Evolutionary conservation across 805 yeast species (phyloP).

Genomic region (Pichia nanzhaoensis): DNA sequence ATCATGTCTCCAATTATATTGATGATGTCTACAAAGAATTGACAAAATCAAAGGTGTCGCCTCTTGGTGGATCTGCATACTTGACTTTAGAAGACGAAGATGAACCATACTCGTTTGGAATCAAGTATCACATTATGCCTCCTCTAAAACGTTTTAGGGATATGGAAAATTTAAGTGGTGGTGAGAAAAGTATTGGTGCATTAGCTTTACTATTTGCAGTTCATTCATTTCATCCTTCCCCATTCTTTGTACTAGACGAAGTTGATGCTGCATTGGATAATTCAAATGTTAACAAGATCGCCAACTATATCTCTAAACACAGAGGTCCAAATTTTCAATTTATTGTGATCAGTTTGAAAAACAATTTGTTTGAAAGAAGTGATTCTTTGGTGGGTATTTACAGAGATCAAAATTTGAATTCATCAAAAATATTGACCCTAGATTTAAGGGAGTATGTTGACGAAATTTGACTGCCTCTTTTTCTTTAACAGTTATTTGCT

Average conservation of each 20-base stretch:
- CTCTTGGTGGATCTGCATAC: slow-evolving; percentile 91
- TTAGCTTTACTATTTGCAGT: slow-evolving; percentile 85
- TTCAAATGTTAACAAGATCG: slow-evolving; percentile 77
- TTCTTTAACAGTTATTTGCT: neutral
- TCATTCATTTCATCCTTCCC: slow-evolving; percentile 87
- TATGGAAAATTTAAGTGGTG: slow-evolving; percentile 90
- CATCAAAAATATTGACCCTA: slow-evolving; percentile 66
- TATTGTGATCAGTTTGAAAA: slow-evolving; percentile 87
- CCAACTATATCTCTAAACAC: slow-evolving; percentile 72
- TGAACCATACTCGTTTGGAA: slow-evolving; percentile 79
- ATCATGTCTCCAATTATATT: slow-evolving; percentile 66
- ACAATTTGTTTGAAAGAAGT: slow-evolving; percentile 77
- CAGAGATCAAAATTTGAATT: slow-evolving; percentile 67
- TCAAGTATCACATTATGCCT: slow-evolving; percentile 91
- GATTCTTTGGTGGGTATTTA: slow-evolving; percentile 91
- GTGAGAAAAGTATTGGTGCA: slow-evolving; percentile 96
- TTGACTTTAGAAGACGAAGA: slow-evolving; percentile 82
- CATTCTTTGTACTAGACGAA: slow-evolving; percentile 93
- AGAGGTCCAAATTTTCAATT: slow-evolving; percentile 80
- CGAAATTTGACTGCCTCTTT: slow-evolving; percentile 9
- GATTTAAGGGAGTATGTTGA: slow-evolving; percentile 57
- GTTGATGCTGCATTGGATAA: slow-evolving; percentile 97
- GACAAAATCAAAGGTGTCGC: slow-evolving; percentile 62
- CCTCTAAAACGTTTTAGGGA: slow-evolving; percentile 90
- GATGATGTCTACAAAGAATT: slow-evolving; percentile 80